A percentile compares a stretch with the other conserved stretches of the same genome.
Evolutionary conservation across 2,329 filamentous ascomycete species (phyloP).

Genomic region (Pseudogymnoascus sp.): DNA sequence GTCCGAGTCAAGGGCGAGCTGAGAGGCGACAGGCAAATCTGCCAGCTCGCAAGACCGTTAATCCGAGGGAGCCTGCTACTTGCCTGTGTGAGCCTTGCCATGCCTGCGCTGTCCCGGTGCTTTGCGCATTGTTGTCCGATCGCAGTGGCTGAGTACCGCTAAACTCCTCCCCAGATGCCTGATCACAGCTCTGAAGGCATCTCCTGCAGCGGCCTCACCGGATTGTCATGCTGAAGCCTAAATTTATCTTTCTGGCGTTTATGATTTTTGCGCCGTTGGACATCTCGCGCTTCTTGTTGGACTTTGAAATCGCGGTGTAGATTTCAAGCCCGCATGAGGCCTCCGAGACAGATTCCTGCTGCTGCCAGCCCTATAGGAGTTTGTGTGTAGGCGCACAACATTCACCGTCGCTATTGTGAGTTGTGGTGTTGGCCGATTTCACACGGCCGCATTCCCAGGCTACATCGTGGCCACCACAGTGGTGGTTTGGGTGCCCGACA

Average conservation of each 20-base stretch:
- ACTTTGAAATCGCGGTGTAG: not conserved
- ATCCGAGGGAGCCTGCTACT: not conserved
- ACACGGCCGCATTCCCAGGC: constrained; percentile 1
- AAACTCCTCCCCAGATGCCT: constrained; percentile 1
- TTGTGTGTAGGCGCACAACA: not conserved
- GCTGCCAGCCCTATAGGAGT: constrained; percentile 2
- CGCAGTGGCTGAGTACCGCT: constrained; percentile 3
- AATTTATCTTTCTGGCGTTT: not conserved
- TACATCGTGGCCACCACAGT: not conserved
- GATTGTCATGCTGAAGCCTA: not conserved
- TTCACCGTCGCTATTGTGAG: not conserved
- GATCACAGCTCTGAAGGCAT: not conserved
- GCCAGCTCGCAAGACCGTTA: not conserved
- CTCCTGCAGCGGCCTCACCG: not conserved
- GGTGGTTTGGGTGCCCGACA: not conserved
- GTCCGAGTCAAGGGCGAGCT: not conserved
- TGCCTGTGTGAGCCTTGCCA: not conserved
- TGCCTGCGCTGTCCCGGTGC: not conserved
- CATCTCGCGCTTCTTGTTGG: not conserved
- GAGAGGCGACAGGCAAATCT: not conserved
- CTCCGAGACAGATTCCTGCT: not conserved
- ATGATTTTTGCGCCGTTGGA: not conserved
- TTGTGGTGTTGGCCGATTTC: not conserved
- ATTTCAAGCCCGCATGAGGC: not conserved
- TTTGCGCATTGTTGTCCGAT: not conserved